These are phyloP conservation scores for Diaporthe sp. DNA, from an alignment of 2,329 filamentous ascomycete species.

Conservation along the genomic window DNA sequence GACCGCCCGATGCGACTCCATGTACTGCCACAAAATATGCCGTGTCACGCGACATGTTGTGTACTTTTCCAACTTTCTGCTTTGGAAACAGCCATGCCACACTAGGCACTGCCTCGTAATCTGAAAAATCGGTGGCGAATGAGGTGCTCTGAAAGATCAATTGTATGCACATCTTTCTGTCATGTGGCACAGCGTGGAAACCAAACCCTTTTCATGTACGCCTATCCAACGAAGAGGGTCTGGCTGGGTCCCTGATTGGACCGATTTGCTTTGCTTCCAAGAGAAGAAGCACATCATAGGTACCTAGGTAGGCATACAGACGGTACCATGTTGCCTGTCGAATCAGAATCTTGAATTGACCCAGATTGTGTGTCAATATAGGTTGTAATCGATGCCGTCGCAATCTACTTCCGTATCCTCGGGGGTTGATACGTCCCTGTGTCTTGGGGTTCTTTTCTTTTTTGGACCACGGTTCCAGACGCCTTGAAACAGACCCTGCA, in stretches of 20 bases:
- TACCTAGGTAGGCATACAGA: background rate
- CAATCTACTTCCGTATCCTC: background rate
- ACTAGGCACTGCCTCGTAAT: background rate
- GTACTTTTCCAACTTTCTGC: background rate
- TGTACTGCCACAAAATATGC: background rate
- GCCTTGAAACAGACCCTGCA: too few relatives aligned
- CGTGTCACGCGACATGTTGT: background rate
- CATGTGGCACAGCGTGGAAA: background rate
- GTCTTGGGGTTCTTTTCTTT: background rate
- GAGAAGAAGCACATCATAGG: background rate
- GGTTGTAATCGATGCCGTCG: background rate
- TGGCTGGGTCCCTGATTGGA: background rate
- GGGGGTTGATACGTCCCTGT: too few relatives aligned
- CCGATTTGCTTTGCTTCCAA: background rate
- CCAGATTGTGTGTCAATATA: background rate
- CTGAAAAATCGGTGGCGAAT: background rate
- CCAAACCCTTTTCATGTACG: background rate
- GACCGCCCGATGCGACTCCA: background rate
- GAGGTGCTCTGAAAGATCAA: background rate
- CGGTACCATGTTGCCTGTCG: background rate
- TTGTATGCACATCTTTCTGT: background rate
- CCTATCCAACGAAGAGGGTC: background rate
- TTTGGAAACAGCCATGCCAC: background rate
- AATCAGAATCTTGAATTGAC: background rate
- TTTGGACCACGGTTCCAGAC: background rate